A percentile compares a stretch with the other conserved stretches of the same genome.
These are phyloP conservation scores for carrot (Daucus carota) DNA, from an alignment of 129 eudicot genomes.

Conservation along the genomic window DNA sequence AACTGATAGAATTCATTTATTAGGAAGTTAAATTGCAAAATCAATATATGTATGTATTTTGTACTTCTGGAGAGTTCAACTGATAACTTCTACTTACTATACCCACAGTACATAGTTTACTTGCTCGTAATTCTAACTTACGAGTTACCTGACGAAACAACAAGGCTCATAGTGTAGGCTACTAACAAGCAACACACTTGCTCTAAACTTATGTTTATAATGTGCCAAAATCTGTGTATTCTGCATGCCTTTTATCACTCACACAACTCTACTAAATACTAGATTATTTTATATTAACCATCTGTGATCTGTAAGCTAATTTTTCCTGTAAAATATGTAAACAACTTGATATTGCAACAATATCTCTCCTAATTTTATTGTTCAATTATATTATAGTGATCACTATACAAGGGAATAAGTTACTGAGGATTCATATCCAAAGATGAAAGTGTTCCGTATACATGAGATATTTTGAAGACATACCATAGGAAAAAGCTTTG, in stretches of 20 bases:
- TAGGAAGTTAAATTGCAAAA: no score
- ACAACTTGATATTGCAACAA: not conserved
- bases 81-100: no score
- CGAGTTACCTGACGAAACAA: not conserved
- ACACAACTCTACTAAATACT: not conserved
- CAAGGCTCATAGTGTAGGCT: not conserved
- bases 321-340: not conserved
- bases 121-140: no score
- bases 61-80: no score
- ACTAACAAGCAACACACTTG: not conserved
- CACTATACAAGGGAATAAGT: not conserved
- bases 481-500: conserved; percentile 64
- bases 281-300: not conserved
- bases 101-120: no score
- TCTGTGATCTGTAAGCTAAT: not conserved
- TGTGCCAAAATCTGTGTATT: not conserved
- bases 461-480: not conserved
- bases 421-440: not conserved
- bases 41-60: no score
- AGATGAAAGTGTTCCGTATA: not conserved
- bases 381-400: not conserved
- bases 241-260: not conserved
- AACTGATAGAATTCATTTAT: no score
- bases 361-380: not conserved
- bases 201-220: not conserved